Conservation (phyloP, 129 eudicot genomes). For the Apium graveolens region DNA sequence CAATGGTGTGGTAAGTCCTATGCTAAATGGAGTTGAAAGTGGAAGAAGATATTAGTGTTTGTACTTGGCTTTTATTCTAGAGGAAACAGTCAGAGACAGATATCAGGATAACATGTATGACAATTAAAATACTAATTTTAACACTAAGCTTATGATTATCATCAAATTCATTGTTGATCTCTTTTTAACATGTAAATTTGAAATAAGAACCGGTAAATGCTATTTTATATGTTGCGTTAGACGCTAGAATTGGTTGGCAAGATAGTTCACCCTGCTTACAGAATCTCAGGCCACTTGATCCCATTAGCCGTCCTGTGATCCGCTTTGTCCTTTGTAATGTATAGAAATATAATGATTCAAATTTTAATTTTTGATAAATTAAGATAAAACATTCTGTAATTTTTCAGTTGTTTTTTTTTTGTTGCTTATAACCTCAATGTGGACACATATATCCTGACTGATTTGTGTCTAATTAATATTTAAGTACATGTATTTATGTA, state of each 20-base stretch:
- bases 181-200: background rate
- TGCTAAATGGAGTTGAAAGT: constrained; percentile 4
- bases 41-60: background rate
- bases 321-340: background rate
- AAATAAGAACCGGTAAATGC: background rate
- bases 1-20: constrained; percentile 1
- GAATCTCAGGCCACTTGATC: background rate
- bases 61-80: background rate
- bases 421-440: background rate
- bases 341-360: background rate
- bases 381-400: background rate
- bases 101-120: background rate
- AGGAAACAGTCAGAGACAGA: background rate
- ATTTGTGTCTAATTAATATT: background rate
- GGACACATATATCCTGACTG: background rate
- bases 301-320: background rate
- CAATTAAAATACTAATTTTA: background rate
- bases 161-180: background rate
- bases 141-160: background rate
- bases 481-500: background rate
- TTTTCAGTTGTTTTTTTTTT: background rate
- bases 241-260: background rate
- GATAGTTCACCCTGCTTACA: background rate
- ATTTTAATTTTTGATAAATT: background rate
- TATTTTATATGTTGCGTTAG: background rate